Base-by-base conservation (phyloP, 2,329 filamentous ascomycete genomes). In the Sclerotinia borealis region DNA sequence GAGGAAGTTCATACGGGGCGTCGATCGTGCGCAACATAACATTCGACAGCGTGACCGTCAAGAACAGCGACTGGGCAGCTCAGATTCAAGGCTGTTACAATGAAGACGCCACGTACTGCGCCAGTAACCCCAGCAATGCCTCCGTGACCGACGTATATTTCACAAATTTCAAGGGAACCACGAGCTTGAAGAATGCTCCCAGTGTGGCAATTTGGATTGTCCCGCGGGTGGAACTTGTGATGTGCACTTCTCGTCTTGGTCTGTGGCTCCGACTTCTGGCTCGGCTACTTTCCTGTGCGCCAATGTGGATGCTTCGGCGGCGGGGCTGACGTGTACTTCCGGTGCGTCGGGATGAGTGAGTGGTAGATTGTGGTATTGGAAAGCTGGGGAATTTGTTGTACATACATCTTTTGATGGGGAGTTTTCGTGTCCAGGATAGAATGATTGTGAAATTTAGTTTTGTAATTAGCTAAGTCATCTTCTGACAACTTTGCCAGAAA, bases 21-120 rank as follows among this genome's bases (percentile, higher is more conserved):
- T 75, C 77, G 0, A 74, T 73, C 0, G 77, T 80, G 27, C 71
- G 67, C 3, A 80, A 80, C 64, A 76, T 80, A 27, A 80, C 77
- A 0, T 80, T 72, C 61, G 70, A 73, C 6, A 72, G 71, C 22
- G 70, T 81, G 22, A 74, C 71, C 0, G 74, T 79, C 7, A 66
- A 75, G 1, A 71, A 73, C 15, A 76, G 73, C 61, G 77, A 78
- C 61, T 79, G 79, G 64, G 78, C 77, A 4, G 73, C 79, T 66
- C 78, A 79, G 64, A 77, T 80, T n/a, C 75, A 79, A 67, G 79
- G 75, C 61, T 80, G 78, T 64, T 80, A 79, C 63, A 72, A 71
- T 25, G 75, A 75, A 29, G 71, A 76, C 25, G 70, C 62, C 0
- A 64, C 64, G 10, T 78, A 79, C 60, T 79, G 78, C 63, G 64